phyloP scores from a whole-genome alignment of 2,329 filamentous ascomycete species.

The Fusarium burgessii region DNA sequence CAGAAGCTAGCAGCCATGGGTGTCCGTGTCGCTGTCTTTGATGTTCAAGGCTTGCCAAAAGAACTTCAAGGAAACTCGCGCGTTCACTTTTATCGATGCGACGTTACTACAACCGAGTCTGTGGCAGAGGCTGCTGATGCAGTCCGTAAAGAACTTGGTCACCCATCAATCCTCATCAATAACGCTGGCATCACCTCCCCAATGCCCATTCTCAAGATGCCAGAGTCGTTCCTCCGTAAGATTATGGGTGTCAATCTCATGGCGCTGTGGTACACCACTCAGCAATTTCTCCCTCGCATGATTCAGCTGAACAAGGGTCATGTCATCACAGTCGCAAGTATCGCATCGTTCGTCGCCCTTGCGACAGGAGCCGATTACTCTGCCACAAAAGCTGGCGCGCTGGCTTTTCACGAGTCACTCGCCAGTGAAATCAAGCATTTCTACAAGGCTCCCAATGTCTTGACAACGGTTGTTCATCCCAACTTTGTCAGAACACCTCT shows the following conservation, averaged over 20 bases:
- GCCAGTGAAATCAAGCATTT: constrained; percentile 66
- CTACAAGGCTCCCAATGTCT: constrained; percentile 71
- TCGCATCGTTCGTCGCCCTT: constrained; percentile 70
- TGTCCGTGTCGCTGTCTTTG: constrained; percentile 75
- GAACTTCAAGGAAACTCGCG: constrained; percentile 35
- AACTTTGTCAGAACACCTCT: constrained; percentile 64
- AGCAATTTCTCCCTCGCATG: constrained; percentile 76
- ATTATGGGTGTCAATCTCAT: constrained; percentile 78
- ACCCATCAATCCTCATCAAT: constrained; percentile 77
- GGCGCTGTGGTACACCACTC: constrained; percentile 71
- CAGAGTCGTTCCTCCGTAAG: constrained; percentile 67
- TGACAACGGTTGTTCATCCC: constrained; percentile 74
- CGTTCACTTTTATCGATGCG: constrained; percentile 53
- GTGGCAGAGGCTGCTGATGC: constrained; percentile 57
- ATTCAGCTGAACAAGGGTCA: constrained; percentile 74
- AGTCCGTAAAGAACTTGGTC: constrained; percentile 61
- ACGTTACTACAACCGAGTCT: constrained; percentile 57
- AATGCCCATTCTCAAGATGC: constrained; percentile 67
- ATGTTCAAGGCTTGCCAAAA: constrained; percentile 60
- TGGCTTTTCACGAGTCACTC: constrained; percentile 75
- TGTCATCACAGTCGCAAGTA: constrained; percentile 76
- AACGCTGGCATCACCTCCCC: constrained; percentile 74
- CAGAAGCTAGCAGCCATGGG: constrained; percentile 52
- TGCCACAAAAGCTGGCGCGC: constrained; percentile 72
- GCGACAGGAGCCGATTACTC: constrained; percentile 75